phyloP scores from a whole-genome alignment of 805 yeast species.

The Kluyveromyces dobzhanskii region DNA sequence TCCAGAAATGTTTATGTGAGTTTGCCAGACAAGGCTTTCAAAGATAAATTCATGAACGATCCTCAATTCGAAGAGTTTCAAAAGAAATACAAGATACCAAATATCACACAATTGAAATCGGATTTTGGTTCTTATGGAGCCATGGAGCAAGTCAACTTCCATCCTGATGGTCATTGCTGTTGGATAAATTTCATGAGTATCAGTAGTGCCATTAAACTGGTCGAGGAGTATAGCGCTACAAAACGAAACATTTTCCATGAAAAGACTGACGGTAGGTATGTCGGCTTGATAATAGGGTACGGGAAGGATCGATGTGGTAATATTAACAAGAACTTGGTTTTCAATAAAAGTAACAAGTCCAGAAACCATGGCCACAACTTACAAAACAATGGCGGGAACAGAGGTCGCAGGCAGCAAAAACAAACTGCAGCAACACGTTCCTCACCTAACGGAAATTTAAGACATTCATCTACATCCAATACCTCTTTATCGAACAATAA shows the following conservation, averaged over 20 bases:
- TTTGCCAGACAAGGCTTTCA: conserved; percentile 35
- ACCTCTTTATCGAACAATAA: too few relatives aligned
- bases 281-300: conserved; percentile 49
- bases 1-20: conserved; percentile 74
- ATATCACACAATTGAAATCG: conserved; percentile 40
- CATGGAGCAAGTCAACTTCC: conserved; percentile 67
- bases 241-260: conserved; percentile 30
- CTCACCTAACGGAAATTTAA: neutral
- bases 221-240: conserved; percentile 45
- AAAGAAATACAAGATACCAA: conserved; percentile 32
- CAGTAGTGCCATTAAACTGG: conserved; percentile 52
- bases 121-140: conserved; percentile 64
- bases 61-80: conserved; percentile 26
- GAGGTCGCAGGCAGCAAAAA: neutral
- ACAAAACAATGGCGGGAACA: neutral
- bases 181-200: conserved; percentile 66
- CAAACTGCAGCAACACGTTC: too few relatives aligned
- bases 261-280: conserved; percentile 39
- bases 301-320: conserved; percentile 81
- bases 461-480: neutral
- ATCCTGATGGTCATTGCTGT: conserved; percentile 63
- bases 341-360: conserved; percentile 45
- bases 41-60: conserved; percentile 28
- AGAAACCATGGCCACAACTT: conserved; percentile 33
- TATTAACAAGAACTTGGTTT: conserved; percentile 25